Conservation (phyloP, 202 grass and related monocot genomes). For the Setaria italica region DNA sequence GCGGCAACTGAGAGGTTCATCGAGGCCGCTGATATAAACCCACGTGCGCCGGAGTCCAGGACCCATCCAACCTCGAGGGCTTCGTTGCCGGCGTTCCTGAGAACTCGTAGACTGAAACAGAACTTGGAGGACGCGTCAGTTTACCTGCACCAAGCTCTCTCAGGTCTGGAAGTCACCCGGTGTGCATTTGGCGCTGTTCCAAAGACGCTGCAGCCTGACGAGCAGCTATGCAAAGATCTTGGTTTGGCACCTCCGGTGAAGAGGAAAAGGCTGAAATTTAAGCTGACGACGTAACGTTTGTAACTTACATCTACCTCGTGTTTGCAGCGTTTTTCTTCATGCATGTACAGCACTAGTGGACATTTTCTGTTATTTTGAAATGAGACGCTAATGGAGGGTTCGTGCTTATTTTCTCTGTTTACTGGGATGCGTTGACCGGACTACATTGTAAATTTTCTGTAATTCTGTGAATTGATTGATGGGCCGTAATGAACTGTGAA, state of each 20-base stretch:
- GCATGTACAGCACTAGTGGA: conserved; percentile 35
- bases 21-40: conserved; percentile 62
- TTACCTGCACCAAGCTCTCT: conserved; percentile 80
- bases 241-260: conserved; percentile 48
- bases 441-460: neutral
- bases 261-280: conserved; percentile 48
- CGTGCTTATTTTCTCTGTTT: neutral
- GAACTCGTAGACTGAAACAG: conserved; percentile 61
- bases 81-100: conserved; percentile 57
- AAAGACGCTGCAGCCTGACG: conserved; percentile 72
- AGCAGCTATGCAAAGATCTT: conserved; percentile 67
- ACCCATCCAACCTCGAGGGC: conserved; percentile 38
- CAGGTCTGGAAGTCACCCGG: conserved; percentile 74
- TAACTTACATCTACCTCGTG: conserved; percentile 2
- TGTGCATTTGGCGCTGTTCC: conserved; percentile 78
- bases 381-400: neutral
- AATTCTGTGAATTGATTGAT: neutral
- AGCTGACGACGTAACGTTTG: conserved; percentile 36
- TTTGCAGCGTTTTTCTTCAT: conserved; percentile 23
- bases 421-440: neutral
- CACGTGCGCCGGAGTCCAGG: conserved; percentile 31
- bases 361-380: neutral
- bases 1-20: conserved; percentile 86
- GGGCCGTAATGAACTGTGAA: neutral
- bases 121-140: conserved; percentile 69